These are phyloP conservation scores for Filobasidium uniguttulatum DNA, from an alignment of 1,284 basidiomycete species.

Conservation along the genomic window DNA sequence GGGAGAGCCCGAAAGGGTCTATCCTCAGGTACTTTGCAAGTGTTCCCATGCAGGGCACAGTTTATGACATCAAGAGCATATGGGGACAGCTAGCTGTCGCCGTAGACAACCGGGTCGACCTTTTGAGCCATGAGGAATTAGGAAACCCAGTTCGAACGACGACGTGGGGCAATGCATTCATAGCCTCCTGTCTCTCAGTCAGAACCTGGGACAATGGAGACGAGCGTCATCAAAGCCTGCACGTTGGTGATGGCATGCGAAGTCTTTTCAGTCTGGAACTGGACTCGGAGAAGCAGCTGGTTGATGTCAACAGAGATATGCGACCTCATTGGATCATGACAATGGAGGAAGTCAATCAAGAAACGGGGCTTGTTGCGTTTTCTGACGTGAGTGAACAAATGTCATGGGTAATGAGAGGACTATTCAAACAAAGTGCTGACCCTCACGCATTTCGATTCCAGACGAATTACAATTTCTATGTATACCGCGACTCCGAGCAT, in stretches of 20 bases:
- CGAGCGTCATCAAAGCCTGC: slow-evolving; percentile 43
- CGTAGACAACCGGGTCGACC: slow-evolving; percentile 59
- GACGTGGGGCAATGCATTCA: slow-evolving; percentile 65
- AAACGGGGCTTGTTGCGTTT: slow-evolving; percentile 47
- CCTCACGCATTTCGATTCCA: slow-evolving; percentile 25
- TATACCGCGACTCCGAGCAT: slow-evolving; percentile 36
- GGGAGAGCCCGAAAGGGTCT: slow-evolving; percentile 18
- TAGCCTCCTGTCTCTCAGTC: slow-evolving; percentile 47
- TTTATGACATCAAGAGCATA: slow-evolving; percentile 28
- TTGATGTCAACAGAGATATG: slow-evolving; percentile 60
- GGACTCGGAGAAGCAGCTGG: slow-evolving; percentile 42
- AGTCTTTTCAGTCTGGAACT: slow-evolving; percentile 59
- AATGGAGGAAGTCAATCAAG: slow-evolving; percentile 28
- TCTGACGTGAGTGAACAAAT: slow-evolving; percentile 59
- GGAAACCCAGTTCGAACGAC: no score
- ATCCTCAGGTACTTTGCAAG: slow-evolving; percentile 16
- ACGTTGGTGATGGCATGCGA: slow-evolving; percentile 65
- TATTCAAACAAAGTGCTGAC: background rate
- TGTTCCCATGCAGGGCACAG: slow-evolving; percentile 24
- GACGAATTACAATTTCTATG: slow-evolving; percentile 62
- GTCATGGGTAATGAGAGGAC: background rate
- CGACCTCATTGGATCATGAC: slow-evolving; percentile 48
- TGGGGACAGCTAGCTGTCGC: slow-evolving; percentile 45
- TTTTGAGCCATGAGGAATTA: no score
- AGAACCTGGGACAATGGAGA: slow-evolving; percentile 24